Evolutionary conservation across 2,329 filamentous ascomycete species (phyloP), one percentile per base, ranked within the genome.

Genomic region (Calonectria honghensis): DNA sequence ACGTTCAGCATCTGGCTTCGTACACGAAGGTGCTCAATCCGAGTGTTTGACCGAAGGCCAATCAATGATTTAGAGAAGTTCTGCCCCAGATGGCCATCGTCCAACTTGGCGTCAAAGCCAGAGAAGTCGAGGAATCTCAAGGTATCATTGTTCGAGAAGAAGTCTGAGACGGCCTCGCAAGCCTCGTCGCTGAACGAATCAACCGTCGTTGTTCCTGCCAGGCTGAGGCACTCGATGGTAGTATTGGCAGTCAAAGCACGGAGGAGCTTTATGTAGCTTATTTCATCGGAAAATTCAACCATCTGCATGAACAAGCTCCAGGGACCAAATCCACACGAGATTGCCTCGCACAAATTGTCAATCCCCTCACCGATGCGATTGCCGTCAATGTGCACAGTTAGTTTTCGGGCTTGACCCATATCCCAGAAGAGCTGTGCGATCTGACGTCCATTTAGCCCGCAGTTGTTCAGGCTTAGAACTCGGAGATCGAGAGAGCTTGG

Each of bases 91-190:
- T 90, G 88, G 0, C 89, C 88, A 75, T 92, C 90, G 76, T 92
- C 90, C 9, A 92, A 83, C 80, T 90, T 91, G 57, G 89, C 89
- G 61, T 88, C 88, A 78, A 89, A 91, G 2, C 90, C 90, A 0
- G 90, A 91, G 10, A 91, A 83, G 76, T 92, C 90, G 3, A 92
- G 85, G 72, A 86, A 90, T n/a, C 85, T 87, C 57, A 91, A 83
- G 0, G 87, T 88, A 10, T 83, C 81, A 80, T 91, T 92, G 32
- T 84, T 83, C n/a, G 86, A 84, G 52, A 92, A 89, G 66, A 92
- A 88, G 6, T 86, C 83, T 32, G 88, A 87, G 1, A 91, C 82
- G 0, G 88, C 86, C 52, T 85, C 83, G 67, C 88, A 88, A 1
- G 89, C 88, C n/a, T 86, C 85, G 18, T 85, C 82, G 75, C 87